Evolutionary conservation across 345 rosid species (phyloP).

Genomic region (Theobroma cacao): DNA sequence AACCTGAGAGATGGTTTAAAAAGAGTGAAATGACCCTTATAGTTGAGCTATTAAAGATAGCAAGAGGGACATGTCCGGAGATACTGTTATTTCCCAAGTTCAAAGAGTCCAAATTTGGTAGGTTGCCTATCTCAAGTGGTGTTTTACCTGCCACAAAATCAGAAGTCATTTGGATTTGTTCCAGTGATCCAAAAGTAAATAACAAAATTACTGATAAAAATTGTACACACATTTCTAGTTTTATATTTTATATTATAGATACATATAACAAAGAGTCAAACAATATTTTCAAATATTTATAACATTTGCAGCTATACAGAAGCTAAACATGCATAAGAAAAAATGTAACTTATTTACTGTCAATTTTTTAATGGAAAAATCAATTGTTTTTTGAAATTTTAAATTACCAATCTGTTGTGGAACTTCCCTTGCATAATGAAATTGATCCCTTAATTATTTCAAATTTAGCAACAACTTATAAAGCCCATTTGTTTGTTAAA

Average conservation of each 20-base stretch:
- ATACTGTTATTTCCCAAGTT: not conserved
- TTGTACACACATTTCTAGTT: too few relatives aligned
- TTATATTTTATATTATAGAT: too few relatives aligned
- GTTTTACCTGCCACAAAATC: not conserved
- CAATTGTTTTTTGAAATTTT: not conserved
- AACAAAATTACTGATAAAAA: too few relatives aligned
- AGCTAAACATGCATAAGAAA: not conserved
- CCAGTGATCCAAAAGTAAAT: too few relatives aligned
- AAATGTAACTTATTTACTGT: not conserved
- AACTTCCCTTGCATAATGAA: conserved; percentile 3
- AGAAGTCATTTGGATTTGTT: too few relatives aligned
- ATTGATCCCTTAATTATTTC: not conserved
- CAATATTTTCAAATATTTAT: too few relatives aligned
- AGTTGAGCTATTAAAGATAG: not conserved
- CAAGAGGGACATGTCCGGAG: not conserved
- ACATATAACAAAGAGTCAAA: too few relatives aligned
- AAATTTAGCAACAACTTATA: not conserved
- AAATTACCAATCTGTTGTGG: conserved; percentile 10
- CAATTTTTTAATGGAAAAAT: not conserved
- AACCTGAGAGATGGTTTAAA: too few relatives aligned
- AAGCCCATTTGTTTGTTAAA: not conserved
- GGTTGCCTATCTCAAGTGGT: not conserved
- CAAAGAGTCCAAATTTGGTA: not conserved
- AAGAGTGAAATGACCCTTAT: not conserved
- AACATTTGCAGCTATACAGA: too few relatives aligned